Conservation (phyloP, 164 flowering plant species). For the Platanus orientalis region DNA sequence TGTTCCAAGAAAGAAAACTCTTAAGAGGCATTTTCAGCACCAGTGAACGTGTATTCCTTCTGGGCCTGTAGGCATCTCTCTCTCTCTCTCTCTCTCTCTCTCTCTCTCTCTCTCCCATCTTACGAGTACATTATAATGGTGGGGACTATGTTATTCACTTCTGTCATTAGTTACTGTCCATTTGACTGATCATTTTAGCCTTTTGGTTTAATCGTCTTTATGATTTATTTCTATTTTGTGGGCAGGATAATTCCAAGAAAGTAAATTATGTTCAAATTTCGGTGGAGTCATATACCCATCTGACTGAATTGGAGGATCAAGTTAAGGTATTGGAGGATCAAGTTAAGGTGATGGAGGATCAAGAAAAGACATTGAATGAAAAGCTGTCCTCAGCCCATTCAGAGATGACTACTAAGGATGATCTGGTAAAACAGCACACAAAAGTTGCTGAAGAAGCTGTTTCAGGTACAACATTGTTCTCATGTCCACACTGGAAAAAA, state of each 20-base stretch:
- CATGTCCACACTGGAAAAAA: no score
- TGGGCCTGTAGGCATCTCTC: no score
- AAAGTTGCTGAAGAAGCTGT: constrained; percentile 92
- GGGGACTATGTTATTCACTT: no score
- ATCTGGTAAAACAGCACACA: constrained; percentile 69
- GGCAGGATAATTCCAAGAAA: constrained; percentile 63
- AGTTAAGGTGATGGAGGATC: constrained; percentile 41
- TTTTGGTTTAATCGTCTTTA: background rate
- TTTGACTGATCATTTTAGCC: background rate
- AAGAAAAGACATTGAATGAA: constrained; percentile 46
- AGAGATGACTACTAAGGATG: constrained; percentile 61
- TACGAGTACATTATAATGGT: no score
- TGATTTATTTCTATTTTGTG: background rate
- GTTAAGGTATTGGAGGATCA: constrained; percentile 55
- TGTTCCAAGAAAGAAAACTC: no score
- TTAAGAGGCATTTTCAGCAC: no score
- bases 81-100: no score
- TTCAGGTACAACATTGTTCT: constrained; percentile 38
- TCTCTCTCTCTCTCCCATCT: no score
- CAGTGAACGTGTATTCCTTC: no score
- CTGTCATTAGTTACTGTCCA: no score
- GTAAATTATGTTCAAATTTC: constrained; percentile 80
- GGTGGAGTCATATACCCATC: constrained; percentile 69
- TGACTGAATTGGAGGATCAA: constrained; percentile 78
- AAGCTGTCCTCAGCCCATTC: constrained; percentile 46